Evolutionary conservation across 2,329 filamentous ascomycete genomes (phyloP), one percentile per base, ranked within the genome.

Genomic region (Aspergillus awamori): DNA sequence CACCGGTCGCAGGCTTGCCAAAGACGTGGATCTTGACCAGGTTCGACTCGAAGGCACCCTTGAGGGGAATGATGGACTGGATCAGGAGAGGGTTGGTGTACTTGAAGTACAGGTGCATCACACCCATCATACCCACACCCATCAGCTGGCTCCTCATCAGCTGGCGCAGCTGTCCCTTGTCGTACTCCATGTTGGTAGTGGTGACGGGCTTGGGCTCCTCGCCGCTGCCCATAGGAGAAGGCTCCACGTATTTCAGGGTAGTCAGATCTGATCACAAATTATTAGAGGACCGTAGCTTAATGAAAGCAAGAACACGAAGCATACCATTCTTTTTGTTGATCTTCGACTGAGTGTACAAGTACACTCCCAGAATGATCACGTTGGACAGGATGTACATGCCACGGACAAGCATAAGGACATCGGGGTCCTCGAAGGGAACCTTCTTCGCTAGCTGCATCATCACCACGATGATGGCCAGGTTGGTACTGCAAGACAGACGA

Each of bases 1-100:
- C 95, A 58, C 94, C 95, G 60, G 83, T 86, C 43, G 95, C 94
- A 41, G 94, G 87, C 79, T 95, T 84, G 73, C 93, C 93, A 67
- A 93, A 90, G 66, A 99, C 70, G 81, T 98, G 91, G 74, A 99
- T 94, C 87, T 98, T 97, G 84, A 95, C 87, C 72, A 97, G 84
- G 85, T 97, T 98, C 82, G 89, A 86, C 85, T 99, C 95, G 79
- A 99, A 86, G 49, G 93, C 94, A 76, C 90, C 86, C 89, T 99
- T 99, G 80, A 98, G 84, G 36, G 95, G 95, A 76, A 99, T 95
- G 82, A 99, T 97, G 78, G 91, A 96, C 87, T 99, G 95, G 83
- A 99, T 97, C 74, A 97, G 84, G 55, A 99, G 91, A 45, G 95
- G 95, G 88, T 98, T 99, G 83, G 93, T 98, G 89, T 98, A 99